A percentile compares a stretch with the other conserved stretches of the same genome.
Conservation (phyloP, 106 monocot species). For the Vanilla planifolia region DNA sequence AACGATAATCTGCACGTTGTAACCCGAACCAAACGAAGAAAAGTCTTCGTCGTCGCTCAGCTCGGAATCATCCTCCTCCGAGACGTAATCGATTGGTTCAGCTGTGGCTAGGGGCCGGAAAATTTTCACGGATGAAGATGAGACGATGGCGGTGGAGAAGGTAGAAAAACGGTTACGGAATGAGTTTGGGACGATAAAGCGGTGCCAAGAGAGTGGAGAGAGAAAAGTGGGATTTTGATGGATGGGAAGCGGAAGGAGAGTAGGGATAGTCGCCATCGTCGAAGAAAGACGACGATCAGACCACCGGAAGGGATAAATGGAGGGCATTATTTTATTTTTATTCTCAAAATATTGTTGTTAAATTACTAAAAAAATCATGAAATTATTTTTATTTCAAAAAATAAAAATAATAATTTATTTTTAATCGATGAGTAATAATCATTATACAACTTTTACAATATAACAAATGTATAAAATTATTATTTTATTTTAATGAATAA, state of each 20-base stretch:
- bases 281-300: background rate
- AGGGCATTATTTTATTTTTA: too few relatives aligned
- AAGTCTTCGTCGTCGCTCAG: conserved; percentile 5
- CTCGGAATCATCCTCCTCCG: conserved; percentile 6
- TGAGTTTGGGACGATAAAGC: conserved; percentile 1
- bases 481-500: too few relatives aligned
- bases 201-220: background rate
- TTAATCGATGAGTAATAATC: too few relatives aligned
- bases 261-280: conserved; percentile 10
- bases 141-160: background rate
- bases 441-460: too few relatives aligned
- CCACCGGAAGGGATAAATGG: background rate
- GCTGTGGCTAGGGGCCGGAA: background rate
- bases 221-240: background rate
- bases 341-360: too few relatives aligned
- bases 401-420: too few relatives aligned
- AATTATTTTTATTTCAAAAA: too few relatives aligned
- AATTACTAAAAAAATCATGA: too few relatives aligned
- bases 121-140: background rate
- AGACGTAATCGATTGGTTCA: background rate
- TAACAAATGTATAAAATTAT: too few relatives aligned
- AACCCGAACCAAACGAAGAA: conserved; percentile 32
- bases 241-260: conserved; percentile 21
- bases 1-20: conserved; percentile 68
- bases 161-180: background rate